Conservation (phyloP, 169 alveolate genomes). For the Perkinsus olseni region DNA sequence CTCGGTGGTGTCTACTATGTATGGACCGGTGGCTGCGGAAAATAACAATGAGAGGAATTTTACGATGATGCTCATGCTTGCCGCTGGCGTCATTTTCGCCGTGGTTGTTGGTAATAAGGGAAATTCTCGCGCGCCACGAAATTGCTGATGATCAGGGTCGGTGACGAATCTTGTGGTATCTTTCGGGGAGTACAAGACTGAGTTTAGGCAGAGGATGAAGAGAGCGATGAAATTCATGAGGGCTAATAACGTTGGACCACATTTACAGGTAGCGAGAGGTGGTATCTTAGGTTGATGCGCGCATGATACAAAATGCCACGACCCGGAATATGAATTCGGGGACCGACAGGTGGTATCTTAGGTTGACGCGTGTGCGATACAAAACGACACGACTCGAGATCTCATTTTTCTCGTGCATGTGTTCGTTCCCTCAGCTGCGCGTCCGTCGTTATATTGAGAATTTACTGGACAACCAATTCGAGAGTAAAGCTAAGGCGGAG, state of each 20-base stretch:
- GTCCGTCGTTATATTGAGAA: not conserved
- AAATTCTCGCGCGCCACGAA: not conserved
- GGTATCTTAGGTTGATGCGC: not conserved
- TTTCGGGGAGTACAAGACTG: not conserved
- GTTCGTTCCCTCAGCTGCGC: not conserved
- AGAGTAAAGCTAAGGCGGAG: not conserved
- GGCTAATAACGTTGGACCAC: not conserved
- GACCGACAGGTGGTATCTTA: too few species aligned
- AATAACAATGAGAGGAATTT: not conserved
- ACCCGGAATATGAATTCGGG: too few species aligned
- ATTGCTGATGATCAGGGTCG: not conserved
- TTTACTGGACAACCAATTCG: not conserved
- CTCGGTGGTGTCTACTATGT: not conserved
- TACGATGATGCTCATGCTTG: not conserved
- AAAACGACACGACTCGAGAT: too few species aligned
- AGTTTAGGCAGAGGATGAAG: not conserved
- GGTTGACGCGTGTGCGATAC: too few species aligned
- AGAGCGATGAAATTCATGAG: not conserved
- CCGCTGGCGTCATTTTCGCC: not conserved
- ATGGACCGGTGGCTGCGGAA: not conserved
- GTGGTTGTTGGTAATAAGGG: not conserved
- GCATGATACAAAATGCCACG: too few species aligned
- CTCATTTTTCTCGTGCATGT: too few species aligned
- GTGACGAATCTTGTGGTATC: constrained; percentile 3
- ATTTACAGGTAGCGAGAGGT: not conserved